Evolutionary conservation across 805 yeast species (phyloP).

Genomic region (Kuraishia cidri): DNA sequence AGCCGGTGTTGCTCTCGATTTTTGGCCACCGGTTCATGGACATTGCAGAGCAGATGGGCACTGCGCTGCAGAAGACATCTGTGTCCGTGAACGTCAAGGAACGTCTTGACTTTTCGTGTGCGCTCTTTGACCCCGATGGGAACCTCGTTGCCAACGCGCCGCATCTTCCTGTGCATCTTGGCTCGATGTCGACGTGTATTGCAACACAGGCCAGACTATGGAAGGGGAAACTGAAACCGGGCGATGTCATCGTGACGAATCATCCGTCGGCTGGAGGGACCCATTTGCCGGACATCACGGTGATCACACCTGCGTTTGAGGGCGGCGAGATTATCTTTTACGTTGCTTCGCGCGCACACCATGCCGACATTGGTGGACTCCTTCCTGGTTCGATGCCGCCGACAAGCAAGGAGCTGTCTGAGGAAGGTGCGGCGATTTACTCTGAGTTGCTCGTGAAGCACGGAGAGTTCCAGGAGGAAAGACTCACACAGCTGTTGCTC

Average conservation of each 20-base stretch:
- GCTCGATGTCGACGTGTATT: slow-evolving; percentile 80
- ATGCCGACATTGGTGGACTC: slow-evolving; percentile 91
- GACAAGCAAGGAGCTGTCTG: slow-evolving; percentile 71
- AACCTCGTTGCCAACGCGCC: slow-evolving; percentile 84
- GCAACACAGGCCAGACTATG: slow-evolving; percentile 56
- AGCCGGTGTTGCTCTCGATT: slow-evolving; percentile 67
- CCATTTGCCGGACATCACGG: slow-evolving; percentile 86
- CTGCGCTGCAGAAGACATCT: slow-evolving; percentile 68
- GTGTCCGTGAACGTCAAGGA: slow-evolving; percentile 82
- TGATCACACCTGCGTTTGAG: slow-evolving; percentile 82
- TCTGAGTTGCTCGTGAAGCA: slow-evolving; percentile 65
- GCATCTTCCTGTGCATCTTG: slow-evolving; percentile 79
- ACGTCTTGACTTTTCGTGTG: slow-evolving; percentile 78
- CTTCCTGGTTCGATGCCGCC: slow-evolving; percentile 96
- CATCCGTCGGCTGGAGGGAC: slow-evolving; percentile 86
- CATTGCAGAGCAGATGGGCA: slow-evolving; percentile 87
- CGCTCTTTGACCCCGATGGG: slow-evolving; percentile 70
- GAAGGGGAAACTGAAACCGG: slow-evolving; percentile 55
- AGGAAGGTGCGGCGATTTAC: slow-evolving; percentile 86
- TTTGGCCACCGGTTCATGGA: slow-evolving; percentile 85
- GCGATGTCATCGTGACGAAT: slow-evolving; percentile 72
- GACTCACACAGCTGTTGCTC: slow-evolving; percentile 51
- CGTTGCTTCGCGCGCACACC: slow-evolving; percentile 93
- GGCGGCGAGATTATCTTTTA: slow-evolving; percentile 58
- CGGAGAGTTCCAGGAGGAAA: slow-evolving; percentile 70